Evolutionary conservation across 1,139 yeast species (phyloP).

Genomic region (Pichia sp.): DNA sequence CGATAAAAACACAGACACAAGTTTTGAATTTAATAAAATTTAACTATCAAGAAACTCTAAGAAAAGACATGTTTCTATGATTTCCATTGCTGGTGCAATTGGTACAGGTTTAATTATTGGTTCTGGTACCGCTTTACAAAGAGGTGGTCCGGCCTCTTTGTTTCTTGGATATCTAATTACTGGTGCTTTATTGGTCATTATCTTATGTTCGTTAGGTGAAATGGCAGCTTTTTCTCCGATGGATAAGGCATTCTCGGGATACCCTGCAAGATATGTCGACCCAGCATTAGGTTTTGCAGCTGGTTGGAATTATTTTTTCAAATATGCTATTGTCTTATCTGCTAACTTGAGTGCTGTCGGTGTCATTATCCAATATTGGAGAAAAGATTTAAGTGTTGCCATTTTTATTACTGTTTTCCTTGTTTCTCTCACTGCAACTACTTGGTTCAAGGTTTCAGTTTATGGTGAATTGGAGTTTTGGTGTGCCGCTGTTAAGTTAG

Average conservation of each 20-base stretch:
- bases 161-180: slow-evolving; percentile 38
- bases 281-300: slow-evolving; percentile 71
- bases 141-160: slow-evolving; percentile 47
- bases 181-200: slow-evolving; percentile 43
- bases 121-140: slow-evolving; percentile 40
- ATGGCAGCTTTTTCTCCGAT: slow-evolving; percentile 53
- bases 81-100: slow-evolving; percentile 31
- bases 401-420: slow-evolving; percentile 53
- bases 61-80: slow-evolving; percentile 43
- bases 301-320: slow-evolving; percentile 59
- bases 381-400: slow-evolving; percentile 45
- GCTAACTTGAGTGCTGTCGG: slow-evolving; percentile 56
- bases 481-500: slow-evolving; percentile 52
- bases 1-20: background rate
- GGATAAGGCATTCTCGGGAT: slow-evolving; percentile 65
- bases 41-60: slow-evolving; percentile 15
- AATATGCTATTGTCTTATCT: slow-evolving; percentile 60
- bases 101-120: slow-evolving; percentile 49
- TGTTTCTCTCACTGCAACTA: slow-evolving; percentile 36
- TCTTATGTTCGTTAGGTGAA: slow-evolving; percentile 45
- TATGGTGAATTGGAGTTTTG: slow-evolving; percentile 70
- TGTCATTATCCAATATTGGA: slow-evolving; percentile 58
- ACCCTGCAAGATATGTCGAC: slow-evolving; percentile 60
- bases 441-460: slow-evolving; percentile 36
- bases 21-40: background rate